Evolutionary conservation across 805 yeast species (phyloP), one percentile per base, ranked within the genome.

Genomic region (Saccharomycopsis javanensis): DNA sequence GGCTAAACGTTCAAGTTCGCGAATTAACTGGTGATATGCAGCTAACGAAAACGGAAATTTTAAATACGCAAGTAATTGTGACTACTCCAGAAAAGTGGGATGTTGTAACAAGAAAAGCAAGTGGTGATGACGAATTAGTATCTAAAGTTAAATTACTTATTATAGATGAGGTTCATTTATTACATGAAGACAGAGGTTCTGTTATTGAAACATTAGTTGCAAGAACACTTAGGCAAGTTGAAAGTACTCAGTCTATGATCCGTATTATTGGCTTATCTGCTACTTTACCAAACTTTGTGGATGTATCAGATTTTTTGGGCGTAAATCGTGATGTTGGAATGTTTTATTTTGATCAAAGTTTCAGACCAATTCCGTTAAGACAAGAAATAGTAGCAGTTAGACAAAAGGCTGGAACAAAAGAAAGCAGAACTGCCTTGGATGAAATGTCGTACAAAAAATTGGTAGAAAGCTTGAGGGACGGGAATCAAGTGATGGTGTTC

Each of bases 1-100:
- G 97, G 91, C 72, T 92, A 16, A 96, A 96, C 4, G 81, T 95
- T 30, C 79, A 79, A 60, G 98, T 92, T 0, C 71, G 94, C 50
- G 97, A 91, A 66, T 75, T 91, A 59, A 91, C 97, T 2, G 97
- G 97, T 67, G 97, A 90, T 72, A 91, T 91, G 96, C 97, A 90
- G 66, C 71, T 90, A 55, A 86, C 96, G 0, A 80, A 82, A 61
- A 77, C 85, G 1, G 97, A 90, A 68, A 88, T 90, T 45, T 68
- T 81, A 65, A 79, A 80, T 1, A 91, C 97, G 0, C 97, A 90
- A 67, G 77, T 90, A 45, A 86, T 90, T 61, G 97, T 90, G 2
- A 91, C 97, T 0, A 90, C 97, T 0, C 97, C 97, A 0, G 97
- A 90, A 67, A 90, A 90, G 69, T 90, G 97, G 97, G 97, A 90